phyloP scores from a whole-genome alignment of 176 grass and related monocot genomes.

The maize (Zea mays) region DNA sequence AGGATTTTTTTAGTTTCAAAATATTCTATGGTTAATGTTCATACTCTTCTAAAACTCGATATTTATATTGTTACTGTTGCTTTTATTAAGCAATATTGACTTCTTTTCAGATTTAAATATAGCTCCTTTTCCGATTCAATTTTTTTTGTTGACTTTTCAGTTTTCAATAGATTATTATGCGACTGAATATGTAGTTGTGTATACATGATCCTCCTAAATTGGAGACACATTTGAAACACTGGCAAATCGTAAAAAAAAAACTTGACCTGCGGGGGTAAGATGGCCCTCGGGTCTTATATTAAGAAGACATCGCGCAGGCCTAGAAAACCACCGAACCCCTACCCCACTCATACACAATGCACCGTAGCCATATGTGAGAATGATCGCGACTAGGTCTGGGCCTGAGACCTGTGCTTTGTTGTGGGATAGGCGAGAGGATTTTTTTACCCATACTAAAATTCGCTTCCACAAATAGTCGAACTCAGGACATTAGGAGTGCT shows the following conservation, averaged over 20 bases:
- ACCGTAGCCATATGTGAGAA: too few species aligned
- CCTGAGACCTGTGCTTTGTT: too few species aligned
- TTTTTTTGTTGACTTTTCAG: neutral
- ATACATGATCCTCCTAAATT: neutral
- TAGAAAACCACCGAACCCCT: too few species aligned
- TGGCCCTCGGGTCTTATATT: too few species aligned
- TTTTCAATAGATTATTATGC: neutral
- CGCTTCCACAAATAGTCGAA: too few species aligned
- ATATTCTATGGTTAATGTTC: constrained; percentile 3
- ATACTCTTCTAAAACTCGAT: constrained; percentile 7
- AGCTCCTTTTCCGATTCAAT: neutral
- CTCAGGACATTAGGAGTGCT: too few species aligned
- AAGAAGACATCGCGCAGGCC: too few species aligned
- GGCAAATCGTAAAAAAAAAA: neutral
- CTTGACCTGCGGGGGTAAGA: too few species aligned
- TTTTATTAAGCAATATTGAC: constrained; percentile 12
- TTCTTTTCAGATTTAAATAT: constrained; percentile 2
- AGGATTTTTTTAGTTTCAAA: constrained; percentile 2
- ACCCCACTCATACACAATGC: too few species aligned
- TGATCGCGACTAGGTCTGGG: too few species aligned
- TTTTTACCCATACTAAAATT: too few species aligned
- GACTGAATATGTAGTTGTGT: neutral
- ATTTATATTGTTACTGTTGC: constrained; percentile 10
- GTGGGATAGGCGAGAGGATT: too few species aligned
- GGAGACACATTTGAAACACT: neutral